Conservation (phyloP, 495 filamentous ascomycete species). For the Xanthoparmelia taractica region DNA sequence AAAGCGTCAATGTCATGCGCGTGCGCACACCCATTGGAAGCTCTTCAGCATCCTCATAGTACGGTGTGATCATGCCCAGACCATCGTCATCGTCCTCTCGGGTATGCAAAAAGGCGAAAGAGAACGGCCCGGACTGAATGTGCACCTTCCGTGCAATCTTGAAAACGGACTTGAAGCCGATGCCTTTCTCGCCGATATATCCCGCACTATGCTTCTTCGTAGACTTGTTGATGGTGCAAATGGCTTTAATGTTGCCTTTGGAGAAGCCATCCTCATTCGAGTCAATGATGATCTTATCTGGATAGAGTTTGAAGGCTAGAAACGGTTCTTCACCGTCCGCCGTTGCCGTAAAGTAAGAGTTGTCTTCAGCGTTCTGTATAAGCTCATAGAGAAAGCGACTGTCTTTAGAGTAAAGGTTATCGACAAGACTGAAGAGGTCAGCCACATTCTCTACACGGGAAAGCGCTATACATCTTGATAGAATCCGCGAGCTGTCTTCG, state of each 20-base stretch:
- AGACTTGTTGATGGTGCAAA: conserved; percentile 27
- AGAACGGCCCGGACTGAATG: conserved; percentile 41
- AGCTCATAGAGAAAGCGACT: conserved; percentile 37
- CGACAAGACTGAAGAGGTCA: conserved; percentile 28
- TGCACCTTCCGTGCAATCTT: conserved; percentile 40
- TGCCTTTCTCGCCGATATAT: conserved; percentile 46
- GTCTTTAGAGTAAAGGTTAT: conserved; percentile 35
- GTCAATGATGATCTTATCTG: conserved; percentile 33
- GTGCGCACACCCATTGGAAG: conserved; percentile 5
- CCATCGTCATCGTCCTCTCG: conserved; percentile 3
- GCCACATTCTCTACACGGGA: conserved; percentile 1
- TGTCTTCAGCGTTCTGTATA: conserved; percentile 41
- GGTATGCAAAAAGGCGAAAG: conserved; percentile 34
- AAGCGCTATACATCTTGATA: conserved; percentile 7
- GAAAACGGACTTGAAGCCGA: conserved; percentile 49
- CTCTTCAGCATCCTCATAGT: background rate
- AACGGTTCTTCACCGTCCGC: conserved; percentile 23
- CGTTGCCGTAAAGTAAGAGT: conserved; percentile 23
- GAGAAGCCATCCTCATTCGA: conserved; percentile 43
- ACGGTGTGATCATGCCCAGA: conserved; percentile 11
- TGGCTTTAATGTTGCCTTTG: conserved; percentile 30
- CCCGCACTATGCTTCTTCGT: conserved; percentile 32
- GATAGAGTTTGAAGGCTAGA: conserved; percentile 31
- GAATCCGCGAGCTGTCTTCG: conserved; percentile 5
- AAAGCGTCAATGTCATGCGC: conserved; percentile 3